phyloP scores from a whole-genome alignment of 2,329 filamentous ascomycete genomes.

The Parastagonospora nodorum region DNA sequence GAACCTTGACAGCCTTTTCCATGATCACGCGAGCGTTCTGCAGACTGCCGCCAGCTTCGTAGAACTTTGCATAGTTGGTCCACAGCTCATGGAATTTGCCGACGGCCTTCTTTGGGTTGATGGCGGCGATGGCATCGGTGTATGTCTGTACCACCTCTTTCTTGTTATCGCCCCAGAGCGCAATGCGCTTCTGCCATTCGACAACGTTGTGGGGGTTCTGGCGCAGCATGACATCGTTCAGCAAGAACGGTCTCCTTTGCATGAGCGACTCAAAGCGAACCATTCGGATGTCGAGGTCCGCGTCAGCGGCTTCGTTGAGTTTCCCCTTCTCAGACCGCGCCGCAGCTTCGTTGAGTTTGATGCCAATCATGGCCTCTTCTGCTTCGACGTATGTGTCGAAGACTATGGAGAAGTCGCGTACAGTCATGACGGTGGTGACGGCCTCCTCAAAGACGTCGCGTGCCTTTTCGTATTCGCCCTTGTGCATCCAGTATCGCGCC shows the following conservation, averaged over 20 bases:
- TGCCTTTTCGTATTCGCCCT: conserved; percentile 88
- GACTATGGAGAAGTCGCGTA: conserved; percentile 93
- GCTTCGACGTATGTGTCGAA: conserved; percentile 98
- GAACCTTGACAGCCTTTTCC: conserved; percentile 97
- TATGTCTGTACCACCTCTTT: conserved; percentile 91
- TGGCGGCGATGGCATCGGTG: conserved; percentile 88
- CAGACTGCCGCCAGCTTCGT: conserved; percentile 85
- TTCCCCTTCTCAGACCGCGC: conserved; percentile 77
- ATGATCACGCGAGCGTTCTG: conserved; percentile 88
- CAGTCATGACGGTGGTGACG: conserved; percentile 97
- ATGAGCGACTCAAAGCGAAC: conserved; percentile 97
- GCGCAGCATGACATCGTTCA: conserved; percentile 92
- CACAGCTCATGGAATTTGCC: conserved; percentile 94
- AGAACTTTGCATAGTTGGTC: conserved; percentile 97
- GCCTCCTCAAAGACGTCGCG: conserved; percentile 95
- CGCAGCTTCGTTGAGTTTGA: conserved; percentile 87
- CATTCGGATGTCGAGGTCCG: conserved; percentile 95
- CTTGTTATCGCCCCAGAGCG: conserved; percentile 92
- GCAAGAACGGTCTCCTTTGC: conserved; percentile 91
- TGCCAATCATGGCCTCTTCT: conserved; percentile 91
- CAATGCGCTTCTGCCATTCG: conserved; percentile 98
- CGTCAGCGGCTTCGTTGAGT: conserved; percentile 81
- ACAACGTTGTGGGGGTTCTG: conserved; percentile 96
- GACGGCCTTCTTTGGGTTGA: conserved; percentile 91
- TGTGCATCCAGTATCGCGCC: conserved; percentile 95